A percentile compares a stretch with the other conserved stretches of the same genome.
phyloP scores from a whole-genome alignment of 2,329 filamentous ascomycete genomes.

The Aspergillus pseudoviridinutans region DNA sequence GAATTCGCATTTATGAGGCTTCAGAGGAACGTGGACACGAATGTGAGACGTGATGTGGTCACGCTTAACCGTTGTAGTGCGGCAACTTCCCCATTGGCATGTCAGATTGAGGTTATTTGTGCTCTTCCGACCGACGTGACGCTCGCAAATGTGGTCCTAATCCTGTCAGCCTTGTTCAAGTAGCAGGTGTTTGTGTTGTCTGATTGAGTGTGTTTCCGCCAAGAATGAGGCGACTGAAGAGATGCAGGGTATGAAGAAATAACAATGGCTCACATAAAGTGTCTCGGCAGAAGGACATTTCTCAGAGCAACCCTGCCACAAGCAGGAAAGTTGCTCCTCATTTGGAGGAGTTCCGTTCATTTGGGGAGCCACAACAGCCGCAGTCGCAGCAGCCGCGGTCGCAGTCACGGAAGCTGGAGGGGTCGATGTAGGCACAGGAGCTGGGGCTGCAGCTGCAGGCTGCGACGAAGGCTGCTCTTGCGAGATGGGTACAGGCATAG shows the following conservation, averaged over 20 bases:
- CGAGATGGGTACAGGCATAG: constrained; percentile 20
- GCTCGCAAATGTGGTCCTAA: constrained; percentile 96
- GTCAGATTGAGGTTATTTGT: constrained; percentile 98
- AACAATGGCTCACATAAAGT: constrained; percentile 54
- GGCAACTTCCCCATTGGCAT: constrained; percentile 94
- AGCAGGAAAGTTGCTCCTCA: constrained; percentile 48
- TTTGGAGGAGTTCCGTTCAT: constrained; percentile 28
- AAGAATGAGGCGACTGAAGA: not conserved
- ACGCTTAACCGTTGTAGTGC: constrained; percentile 95
- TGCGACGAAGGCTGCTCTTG: constrained; percentile 22
- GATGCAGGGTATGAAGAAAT: not conserved
- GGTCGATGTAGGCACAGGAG: constrained; percentile 21
- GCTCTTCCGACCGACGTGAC: constrained; percentile 96
- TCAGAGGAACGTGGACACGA: constrained; percentile 95
- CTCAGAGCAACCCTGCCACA: constrained; percentile 62
- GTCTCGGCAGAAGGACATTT: constrained; percentile 55
- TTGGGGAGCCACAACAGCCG: constrained; percentile 29
- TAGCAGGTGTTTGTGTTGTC: not conserved
- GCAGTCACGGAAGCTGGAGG: constrained; percentile 30
- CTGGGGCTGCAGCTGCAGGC: constrained; percentile 17
- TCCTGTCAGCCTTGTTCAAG: not conserved
- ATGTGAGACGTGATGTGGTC: constrained; percentile 99
- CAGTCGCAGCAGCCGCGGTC: constrained; percentile 35
- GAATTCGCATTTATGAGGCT: constrained; percentile 98
- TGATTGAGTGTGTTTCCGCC: no score